phyloP scores from a whole-genome alignment of 73 alveolate genomes.

The Paramecium caudatum region DNA sequence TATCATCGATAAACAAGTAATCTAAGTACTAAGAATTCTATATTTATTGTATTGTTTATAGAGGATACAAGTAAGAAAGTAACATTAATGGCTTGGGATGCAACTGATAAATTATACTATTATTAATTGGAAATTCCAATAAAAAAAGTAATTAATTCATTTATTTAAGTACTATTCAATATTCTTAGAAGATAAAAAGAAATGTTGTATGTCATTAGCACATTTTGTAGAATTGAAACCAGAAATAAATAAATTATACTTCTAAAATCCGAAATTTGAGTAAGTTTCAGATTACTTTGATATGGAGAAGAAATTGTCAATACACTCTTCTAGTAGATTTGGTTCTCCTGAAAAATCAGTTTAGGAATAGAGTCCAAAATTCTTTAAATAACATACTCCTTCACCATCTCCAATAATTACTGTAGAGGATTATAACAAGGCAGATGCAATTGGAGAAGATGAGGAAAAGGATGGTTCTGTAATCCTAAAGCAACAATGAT shows the following conservation, averaged over 20 bases:
- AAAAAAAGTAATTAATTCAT: not conserved
- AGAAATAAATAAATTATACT: not conserved
- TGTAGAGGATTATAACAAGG: not conserved
- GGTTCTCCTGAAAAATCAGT: conserved; percentile 29
- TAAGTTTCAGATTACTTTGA: conserved; percentile 41
- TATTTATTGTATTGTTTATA: not conserved
- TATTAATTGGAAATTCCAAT: not conserved
- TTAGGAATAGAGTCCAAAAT: not conserved
- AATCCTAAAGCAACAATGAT: not conserved
- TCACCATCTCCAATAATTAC: not conserved
- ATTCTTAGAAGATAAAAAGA: not conserved
- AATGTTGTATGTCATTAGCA: not conserved
- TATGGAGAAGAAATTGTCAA: conserved; percentile 28
- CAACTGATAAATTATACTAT: not conserved
- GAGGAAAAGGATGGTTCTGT: not conserved
- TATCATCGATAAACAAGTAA: not conserved
- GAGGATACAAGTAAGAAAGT: not conserved
- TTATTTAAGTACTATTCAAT: conserved; percentile 21
- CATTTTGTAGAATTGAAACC: not conserved
- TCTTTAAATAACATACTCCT: conserved; percentile 16
- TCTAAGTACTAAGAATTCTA: not conserved
- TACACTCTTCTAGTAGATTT: not conserved
- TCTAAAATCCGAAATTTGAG: conserved; percentile 22
- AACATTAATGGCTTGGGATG: conserved; percentile 11
- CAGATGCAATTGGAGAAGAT: not conserved